Evolutionary conservation across 2,329 filamentous ascomycete genomes (phyloP).

Genomic region (Apiospora sp.): DNA sequence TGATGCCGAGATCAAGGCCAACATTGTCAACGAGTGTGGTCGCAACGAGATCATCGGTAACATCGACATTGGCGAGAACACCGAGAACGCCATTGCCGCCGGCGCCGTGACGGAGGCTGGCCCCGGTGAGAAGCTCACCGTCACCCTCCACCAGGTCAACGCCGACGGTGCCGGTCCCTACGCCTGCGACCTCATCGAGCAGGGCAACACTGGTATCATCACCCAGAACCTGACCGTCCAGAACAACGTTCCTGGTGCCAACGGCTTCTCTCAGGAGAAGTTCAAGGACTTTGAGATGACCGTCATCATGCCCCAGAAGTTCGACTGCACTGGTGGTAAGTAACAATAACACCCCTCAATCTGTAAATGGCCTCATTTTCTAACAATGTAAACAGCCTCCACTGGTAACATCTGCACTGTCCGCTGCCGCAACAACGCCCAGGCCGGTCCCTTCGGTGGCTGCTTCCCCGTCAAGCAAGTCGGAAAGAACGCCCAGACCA

Average conservation of each 20-base stretch:
- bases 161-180: constrained; percentile 64
- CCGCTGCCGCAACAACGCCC: constrained; percentile 65
- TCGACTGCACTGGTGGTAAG: constrained; percentile 60
- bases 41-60: constrained; percentile 67
- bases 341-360: constrained; percentile 12
- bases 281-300: constrained; percentile 64
- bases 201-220: constrained; percentile 51
- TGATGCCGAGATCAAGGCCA: constrained; percentile 60
- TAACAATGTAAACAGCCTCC: constrained; percentile 46
- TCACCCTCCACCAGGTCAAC: constrained; percentile 63
- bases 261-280: constrained; percentile 65
- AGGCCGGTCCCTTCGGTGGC: constrained; percentile 64
- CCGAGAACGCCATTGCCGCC: constrained; percentile 58
- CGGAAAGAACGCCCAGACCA: constrained; percentile 51
- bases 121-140: constrained; percentile 51
- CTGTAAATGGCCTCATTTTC: not conserved
- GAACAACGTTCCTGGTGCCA: constrained; percentile 66
- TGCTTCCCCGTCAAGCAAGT: constrained; percentile 66
- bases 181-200: constrained; percentile 60
- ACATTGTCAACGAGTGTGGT: constrained; percentile 67
- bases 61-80: constrained; percentile 67
- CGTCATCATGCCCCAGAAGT: constrained; percentile 57
- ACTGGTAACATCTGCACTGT: constrained; percentile 67
- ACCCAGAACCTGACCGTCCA: constrained; percentile 59
- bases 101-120: constrained; percentile 57